phyloP scores from a whole-genome alignment of 352 stramenopile species.

The Phytophthora cactorum region DNA sequence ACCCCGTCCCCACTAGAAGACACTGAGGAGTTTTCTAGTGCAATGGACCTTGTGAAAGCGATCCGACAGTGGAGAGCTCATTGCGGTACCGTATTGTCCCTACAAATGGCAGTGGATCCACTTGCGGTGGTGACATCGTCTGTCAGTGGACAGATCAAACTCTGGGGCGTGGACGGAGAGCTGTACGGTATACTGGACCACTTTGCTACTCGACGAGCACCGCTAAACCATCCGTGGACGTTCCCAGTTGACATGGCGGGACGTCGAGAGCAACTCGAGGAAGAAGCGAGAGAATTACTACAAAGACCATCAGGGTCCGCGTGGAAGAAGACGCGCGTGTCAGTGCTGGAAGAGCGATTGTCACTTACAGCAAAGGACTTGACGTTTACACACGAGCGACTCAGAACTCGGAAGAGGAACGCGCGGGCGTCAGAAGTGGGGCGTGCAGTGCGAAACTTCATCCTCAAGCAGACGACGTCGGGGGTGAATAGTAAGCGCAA shows the following conservation, averaged over 20 bases:
- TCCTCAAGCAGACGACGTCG: slow-evolving; percentile 43
- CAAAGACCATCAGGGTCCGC: slow-evolving; percentile 27
- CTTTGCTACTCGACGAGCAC: slow-evolving; percentile 64
- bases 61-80: slow-evolving; percentile 54
- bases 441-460: slow-evolving; percentile 51
- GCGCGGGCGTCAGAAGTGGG: slow-evolving; percentile 42
- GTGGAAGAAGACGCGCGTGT: slow-evolving; percentile 42
- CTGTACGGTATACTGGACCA: slow-evolving; percentile 63
- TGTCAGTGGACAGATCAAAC: slow-evolving; percentile 58
- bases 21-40: background rate
- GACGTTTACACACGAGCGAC: slow-evolving; percentile 13
- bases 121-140: slow-evolving; percentile 57
- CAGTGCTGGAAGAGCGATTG: slow-evolving; percentile 56
- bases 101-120: slow-evolving; percentile 47
- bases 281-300: slow-evolving; percentile 51
- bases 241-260: slow-evolving; percentile 65
- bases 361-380: slow-evolving; percentile 48
- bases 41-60: slow-evolving; percentile 7
- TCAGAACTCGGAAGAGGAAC: slow-evolving; percentile 20
- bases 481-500: slow-evolving; percentile 5
- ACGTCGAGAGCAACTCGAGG: slow-evolving; percentile 42
- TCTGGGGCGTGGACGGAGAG: slow-evolving; percentile 57
- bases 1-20: background rate
- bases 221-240: slow-evolving; percentile 52
- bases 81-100: slow-evolving; percentile 37